Percentiles rank a stretch among this genome's conserved stretches.
phyloP scores from a whole-genome alignment of 306 rosid species.

The Ormosia emarginata region DNA sequence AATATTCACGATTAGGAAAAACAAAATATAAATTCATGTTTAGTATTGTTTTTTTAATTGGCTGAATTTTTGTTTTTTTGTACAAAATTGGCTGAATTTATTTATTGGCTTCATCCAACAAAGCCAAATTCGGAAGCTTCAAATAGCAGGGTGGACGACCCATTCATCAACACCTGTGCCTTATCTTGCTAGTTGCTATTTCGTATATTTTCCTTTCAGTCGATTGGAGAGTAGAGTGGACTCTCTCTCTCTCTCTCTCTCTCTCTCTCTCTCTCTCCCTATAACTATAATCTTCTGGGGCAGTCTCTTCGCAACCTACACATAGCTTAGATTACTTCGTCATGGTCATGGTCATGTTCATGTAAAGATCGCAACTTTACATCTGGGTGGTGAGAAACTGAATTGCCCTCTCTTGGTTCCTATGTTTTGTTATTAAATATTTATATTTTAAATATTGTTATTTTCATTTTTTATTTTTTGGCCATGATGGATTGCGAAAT shows the following conservation, averaged over 20 bases:
- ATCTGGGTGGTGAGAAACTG: conserved; percentile 18
- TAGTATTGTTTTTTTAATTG: too few relatives aligned
- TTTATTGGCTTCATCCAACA: neutral
- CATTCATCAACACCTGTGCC: neutral
- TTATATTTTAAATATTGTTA: neutral
- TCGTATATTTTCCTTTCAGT: neutral
- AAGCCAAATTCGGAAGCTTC: conserved; percentile 20
- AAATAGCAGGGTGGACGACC: neutral
- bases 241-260: neutral
- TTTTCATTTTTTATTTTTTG: neutral
- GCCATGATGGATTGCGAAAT: neutral
- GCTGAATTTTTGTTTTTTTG: too few relatives aligned
- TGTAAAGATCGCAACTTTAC: conserved; percentile 22
- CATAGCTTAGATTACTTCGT: neutral
- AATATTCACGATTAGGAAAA: too few relatives aligned
- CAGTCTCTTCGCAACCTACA: neutral
- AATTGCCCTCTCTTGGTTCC: neutral
- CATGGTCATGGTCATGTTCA: neutral
- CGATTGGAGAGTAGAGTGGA: neutral
- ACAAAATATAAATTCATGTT: too few relatives aligned
- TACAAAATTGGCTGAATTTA: neutral
- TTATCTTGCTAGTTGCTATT: neutral
- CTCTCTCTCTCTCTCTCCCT: neutral
- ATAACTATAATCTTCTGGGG: neutral
- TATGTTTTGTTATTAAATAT: neutral